Base-by-base conservation (phyloP, 306 rosid species). In the Ziziphus jujuba region DNA sequence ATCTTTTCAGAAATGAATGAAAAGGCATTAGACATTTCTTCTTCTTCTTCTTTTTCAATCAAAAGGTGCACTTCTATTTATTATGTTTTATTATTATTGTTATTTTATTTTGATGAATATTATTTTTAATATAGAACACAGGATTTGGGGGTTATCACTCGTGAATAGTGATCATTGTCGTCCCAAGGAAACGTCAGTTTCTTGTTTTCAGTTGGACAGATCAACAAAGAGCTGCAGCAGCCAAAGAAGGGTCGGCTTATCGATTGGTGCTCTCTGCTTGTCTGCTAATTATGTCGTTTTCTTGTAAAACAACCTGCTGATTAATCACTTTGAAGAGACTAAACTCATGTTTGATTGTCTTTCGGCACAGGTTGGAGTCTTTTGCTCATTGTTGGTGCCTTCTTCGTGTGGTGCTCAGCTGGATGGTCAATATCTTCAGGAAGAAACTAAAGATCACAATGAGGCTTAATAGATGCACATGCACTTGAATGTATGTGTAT, bases 161-260 rank as follows among this genome's bases (percentile, higher is more conserved):
- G n/a, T n/a, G n/a, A n/a, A n/a, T n/a, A n/a, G n/a, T n/a, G n/a
- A n/a, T n/a, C n/a, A n/a, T n/a, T n/a, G n/a, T n/a, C n/a, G n/a
- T n/a, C n/a, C n/a, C n/a, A n/a, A n/a, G n/a, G n/a, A n/a, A n/a
- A n/a, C n/a, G n/a, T 2, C 23, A 25, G 9, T 70, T 36, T 16
- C 6, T 67, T 24, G 24, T 66, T 67, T 80, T 57, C 82, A 93
- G 96, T 79, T 90, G 87, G 91, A 90, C 99, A 2, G 97, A 93
- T 76, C 99, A 90, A 74, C 99, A 93, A 85, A 75, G 97, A 84
- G 87, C 65, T 48, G 87, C 80, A 47, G 96, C 89, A 52, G 88
- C 96, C 55, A 93, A 80, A 82, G 90, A 88, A 80, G 95, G 91
- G 50, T 93, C 95, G 96, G 82, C 85, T 69, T 93, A 90, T 75